These are phyloP conservation scores for Podochytrium sp. DNA, from an alignment of 192 early-diverging fungal species.

Conservation along the genomic window DNA sequence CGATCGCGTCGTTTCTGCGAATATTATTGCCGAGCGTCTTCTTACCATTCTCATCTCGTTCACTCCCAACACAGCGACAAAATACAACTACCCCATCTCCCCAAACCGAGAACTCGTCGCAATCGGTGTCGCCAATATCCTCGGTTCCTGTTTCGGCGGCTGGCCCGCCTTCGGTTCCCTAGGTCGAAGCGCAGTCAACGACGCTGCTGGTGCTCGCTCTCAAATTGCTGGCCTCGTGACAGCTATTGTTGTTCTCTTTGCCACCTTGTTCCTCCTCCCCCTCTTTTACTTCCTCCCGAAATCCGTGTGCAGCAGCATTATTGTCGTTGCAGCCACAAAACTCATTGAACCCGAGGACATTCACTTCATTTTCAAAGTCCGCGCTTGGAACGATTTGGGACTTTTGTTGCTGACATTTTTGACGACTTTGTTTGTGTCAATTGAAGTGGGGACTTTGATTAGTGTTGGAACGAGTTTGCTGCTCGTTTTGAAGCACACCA, in stretches of 20 bases:
- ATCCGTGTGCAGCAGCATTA: conserved; percentile 66
- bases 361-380: conserved; percentile 48
- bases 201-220: conserved; percentile 86
- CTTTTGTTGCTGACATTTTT: conserved; percentile 87
- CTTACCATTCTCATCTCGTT: no score
- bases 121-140: conserved; percentile 85
- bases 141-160: conserved; percentile 77
- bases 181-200: conserved; percentile 91
- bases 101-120: conserved; percentile 97
- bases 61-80: no score
- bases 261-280: conserved; percentile 82
- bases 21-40: no score
- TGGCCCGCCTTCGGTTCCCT: conserved; percentile 89
- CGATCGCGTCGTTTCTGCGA: no score
- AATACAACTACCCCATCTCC: conserved; percentile 90
- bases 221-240: conserved; percentile 89
- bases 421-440: conserved; percentile 85
- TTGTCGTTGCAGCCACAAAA: conserved; percentile 56
- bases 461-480: conserved; percentile 87
- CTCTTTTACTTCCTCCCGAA: conserved; percentile 84
- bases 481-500: conserved; percentile 91
- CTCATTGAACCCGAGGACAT: conserved; percentile 59
- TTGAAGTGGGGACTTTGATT: conserved; percentile 91
- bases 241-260: conserved; percentile 73
- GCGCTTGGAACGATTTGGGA: conserved; percentile 74